These are phyloP conservation scores for Schrenkiella parvula DNA, from an alignment of 345 rosid species.

Conservation along the genomic window DNA sequence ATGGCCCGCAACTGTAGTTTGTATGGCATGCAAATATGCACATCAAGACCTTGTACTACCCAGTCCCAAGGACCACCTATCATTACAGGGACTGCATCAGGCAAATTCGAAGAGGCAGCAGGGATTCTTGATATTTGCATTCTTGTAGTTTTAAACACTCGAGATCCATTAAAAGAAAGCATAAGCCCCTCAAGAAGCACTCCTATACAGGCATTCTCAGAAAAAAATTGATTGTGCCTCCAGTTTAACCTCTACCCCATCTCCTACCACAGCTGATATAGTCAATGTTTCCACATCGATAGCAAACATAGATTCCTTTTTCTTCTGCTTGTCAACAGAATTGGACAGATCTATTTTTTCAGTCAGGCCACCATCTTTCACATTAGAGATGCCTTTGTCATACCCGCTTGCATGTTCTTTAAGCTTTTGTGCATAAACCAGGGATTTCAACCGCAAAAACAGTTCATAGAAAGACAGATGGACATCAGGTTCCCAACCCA, in stretches of 20 bases:
- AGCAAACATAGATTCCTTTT: conserved; percentile 90
- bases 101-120: conserved; percentile 43
- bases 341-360: conserved; percentile 42
- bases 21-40: conserved; percentile 85
- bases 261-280: conserved; percentile 84
- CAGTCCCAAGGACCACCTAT: conserved; percentile 41
- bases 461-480: conserved; percentile 82
- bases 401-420: conserved; percentile 39
- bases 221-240: conserved; percentile 95
- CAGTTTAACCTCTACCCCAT: conserved; percentile 76
- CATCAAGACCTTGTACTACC: conserved; percentile 91
- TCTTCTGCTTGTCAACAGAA: conserved; percentile 55
- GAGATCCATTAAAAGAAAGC: conserved; percentile 67
- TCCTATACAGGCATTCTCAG: conserved; percentile 94
- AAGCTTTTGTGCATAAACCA: conserved; percentile 55
- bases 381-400: conserved; percentile 39
- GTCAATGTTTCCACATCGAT: conserved; percentile 82
- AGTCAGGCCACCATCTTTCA: conserved; percentile 39
- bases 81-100: conserved; percentile 49
- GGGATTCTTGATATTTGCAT: conserved; percentile 95
- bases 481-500: conserved; percentile 92
- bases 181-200: conserved; percentile 90
- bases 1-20: conserved; percentile 91
- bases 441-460: conserved; percentile 55
- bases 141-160: conserved; percentile 75